phyloP scores from a whole-genome alignment of 2,329 filamentous ascomycete genomes.

The Claviceps capensis region DNA sequence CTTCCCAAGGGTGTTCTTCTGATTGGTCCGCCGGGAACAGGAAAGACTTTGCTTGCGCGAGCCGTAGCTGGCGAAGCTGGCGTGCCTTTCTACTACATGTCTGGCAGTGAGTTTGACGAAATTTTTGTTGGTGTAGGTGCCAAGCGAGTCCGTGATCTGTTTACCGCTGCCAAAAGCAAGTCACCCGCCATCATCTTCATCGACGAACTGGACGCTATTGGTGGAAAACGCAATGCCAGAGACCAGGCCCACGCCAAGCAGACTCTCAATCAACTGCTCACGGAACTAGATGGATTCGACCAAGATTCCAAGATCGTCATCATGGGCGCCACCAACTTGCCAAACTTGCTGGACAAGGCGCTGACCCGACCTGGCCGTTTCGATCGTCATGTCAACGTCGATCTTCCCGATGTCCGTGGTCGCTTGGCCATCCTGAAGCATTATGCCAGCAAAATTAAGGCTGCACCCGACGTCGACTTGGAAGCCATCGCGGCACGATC shows the following conservation, averaged over 20 bases:
- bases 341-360: constrained; percentile 86
- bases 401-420: constrained; percentile 82
- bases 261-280: constrained; percentile 91
- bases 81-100: constrained; percentile 99
- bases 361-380: constrained; percentile 89
- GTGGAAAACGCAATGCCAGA: constrained; percentile 80
- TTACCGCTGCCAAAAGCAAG: constrained; percentile 68
- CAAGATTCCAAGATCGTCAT: constrained; percentile 92
- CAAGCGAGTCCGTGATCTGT: constrained; percentile 92
- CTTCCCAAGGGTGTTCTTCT: constrained; percentile 92
- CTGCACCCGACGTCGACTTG: constrained; percentile 66
- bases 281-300: constrained; percentile 92
- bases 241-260: constrained; percentile 95
- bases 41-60: constrained; percentile 89
- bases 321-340: constrained; percentile 91
- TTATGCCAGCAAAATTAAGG: constrained; percentile 83
- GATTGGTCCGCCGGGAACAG: constrained; percentile 89
- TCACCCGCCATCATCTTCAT: constrained; percentile 91
- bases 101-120: constrained; percentile 95
- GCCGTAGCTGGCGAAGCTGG: constrained; percentile 94
- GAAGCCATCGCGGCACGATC: constrained; percentile 75
- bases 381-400: constrained; percentile 80
- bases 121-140: constrained; percentile 95
- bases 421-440: constrained; percentile 87
- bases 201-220: constrained; percentile 87